Evolutionary conservation across 139 green algal genomes (phyloP).

Genomic region (Chlorella sp.): DNA sequence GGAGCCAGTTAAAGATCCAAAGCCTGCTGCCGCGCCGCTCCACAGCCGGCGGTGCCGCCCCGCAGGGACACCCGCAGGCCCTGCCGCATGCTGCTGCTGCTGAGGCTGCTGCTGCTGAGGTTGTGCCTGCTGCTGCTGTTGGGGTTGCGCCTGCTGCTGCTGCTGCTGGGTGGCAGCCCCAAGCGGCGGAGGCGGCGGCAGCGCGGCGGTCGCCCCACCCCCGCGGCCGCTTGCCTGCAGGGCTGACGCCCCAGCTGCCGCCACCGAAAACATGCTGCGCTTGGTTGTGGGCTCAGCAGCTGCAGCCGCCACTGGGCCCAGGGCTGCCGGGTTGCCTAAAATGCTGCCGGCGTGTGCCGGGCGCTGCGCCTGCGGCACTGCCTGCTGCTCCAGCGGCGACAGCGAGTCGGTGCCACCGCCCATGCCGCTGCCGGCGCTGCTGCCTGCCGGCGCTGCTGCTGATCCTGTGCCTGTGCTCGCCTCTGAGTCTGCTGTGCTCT

Average conservation of each 20-base stretch:
- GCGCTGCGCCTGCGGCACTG: neutral
- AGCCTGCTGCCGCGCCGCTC: constrained; percentile 20
- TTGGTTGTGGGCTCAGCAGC: neutral
- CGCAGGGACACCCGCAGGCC: neutral
- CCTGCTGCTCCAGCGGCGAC: neutral
- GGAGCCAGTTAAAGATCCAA: no score
- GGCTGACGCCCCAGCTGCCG: neutral
- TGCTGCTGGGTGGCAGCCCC: neutral
- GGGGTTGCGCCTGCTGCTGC: neutral
- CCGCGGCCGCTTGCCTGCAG: neutral
- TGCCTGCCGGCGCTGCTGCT: neutral
- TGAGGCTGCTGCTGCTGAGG: neutral
- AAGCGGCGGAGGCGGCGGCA: neutral
- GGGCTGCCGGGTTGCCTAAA: neutral
- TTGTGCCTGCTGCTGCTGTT: neutral
- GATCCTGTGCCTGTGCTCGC: neutral
- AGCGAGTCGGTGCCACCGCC: neutral
- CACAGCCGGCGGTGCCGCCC: constrained; percentile 9
- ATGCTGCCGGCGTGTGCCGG: neutral
- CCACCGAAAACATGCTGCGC: neutral
- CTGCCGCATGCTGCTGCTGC: neutral
- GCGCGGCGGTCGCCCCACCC: neutral
- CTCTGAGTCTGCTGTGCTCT: neutral
- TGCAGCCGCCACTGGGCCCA: neutral
- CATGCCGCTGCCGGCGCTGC: neutral